Conservation (phyloP, 768 basidiomycete species). For the Boletus rubescentipes region DNA sequence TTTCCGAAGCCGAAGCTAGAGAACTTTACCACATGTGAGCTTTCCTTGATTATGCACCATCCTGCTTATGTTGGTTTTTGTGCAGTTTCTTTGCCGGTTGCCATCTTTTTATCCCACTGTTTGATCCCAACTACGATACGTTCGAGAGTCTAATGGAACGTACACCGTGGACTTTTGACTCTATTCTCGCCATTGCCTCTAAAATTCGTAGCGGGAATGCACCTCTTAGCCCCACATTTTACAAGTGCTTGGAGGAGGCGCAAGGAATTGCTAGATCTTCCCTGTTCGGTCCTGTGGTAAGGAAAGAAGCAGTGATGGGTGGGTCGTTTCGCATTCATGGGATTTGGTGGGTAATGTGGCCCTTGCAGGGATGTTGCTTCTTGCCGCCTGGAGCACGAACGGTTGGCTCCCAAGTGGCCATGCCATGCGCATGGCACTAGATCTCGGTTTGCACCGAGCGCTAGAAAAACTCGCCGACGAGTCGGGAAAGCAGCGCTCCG, state of each 20-base stretch:
- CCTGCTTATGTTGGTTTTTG: constrained; percentile 3
- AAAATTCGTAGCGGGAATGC: constrained; percentile 92
- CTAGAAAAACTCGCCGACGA: constrained; percentile 87
- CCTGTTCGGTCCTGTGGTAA: constrained; percentile 88
- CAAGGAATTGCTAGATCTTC: constrained; percentile 94
- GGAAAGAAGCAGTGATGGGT: constrained; percentile 96
- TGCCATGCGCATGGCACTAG: constrained; percentile 94
- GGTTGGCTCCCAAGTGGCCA: constrained; percentile 96
- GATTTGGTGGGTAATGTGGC: constrained; percentile 1
- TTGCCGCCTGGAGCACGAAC: constrained; percentile 92
- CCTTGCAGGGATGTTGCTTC: constrained; percentile 75
- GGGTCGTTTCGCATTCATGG: constrained; percentile 21
- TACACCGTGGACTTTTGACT: constrained; percentile 94
- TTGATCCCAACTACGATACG: constrained; percentile 90
- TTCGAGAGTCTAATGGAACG: constrained; percentile 91
- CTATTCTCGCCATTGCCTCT: constrained; percentile 87
- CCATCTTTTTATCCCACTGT: constrained; percentile 94
- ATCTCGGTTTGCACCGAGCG: constrained; percentile 90
- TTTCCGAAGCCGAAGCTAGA: constrained; percentile 81
- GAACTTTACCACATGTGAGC: constrained; percentile 88
- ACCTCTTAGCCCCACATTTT: constrained; percentile 80
- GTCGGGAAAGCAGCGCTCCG: constrained; percentile 56
- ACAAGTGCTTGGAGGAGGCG: constrained; percentile 90
- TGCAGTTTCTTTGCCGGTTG: constrained; percentile 92
- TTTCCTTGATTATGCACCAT: constrained; percentile 14